Evolutionary conservation across 139 green algal species (phyloP), one percentile per base, ranked within the genome.

Genomic region (Asterochloris erici): DNA sequence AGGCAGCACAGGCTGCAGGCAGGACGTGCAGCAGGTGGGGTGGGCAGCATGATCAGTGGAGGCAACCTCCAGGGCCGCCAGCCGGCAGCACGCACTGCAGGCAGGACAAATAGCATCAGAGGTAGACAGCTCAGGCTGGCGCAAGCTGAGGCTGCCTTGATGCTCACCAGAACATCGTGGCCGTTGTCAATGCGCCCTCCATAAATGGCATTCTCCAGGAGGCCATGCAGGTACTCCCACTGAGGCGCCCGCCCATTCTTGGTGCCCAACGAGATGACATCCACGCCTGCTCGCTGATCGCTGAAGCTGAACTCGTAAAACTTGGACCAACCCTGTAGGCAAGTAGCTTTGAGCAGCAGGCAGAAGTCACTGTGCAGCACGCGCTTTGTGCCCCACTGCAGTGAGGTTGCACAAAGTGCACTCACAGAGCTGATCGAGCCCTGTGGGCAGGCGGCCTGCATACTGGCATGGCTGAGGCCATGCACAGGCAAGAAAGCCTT

Each of bases 251-350:
- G n/a, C 16, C 78, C 82, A 54, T 26, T 63, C 19, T 74, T n/a
- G 28, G 83, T 85, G 61, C 79, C 84, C 23, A n/a, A 0, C 23
- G 60, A 60, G 63, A 97, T 89, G 28, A 96, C 88, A 86, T 93
- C 94, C 27, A 87, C 81, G 61, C 87, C 93, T 38, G 81, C 86
- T 19, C 91, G 89, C 81, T 96, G 80, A 84, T 97, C 94, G 63
- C 92, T 88, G 16, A 91, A 90, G 21, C 83, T 92, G 83, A 97
- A 97, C 87, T 96, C 94, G 84, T 96, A 96, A 66, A 92, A 92
- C 85, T 95, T 94, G 79, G 88, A 90, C 94, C 94, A 97, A 16
- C 91, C 94, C 84, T 94, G 87, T 19, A 78, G 1, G 63, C 11
- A 29, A 77, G 26, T 54, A 62, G 26, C 23, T 21, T 63, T 76